Conservation (phyloP, 139 green algal species). For the Tetraselmis chui region DNA sequence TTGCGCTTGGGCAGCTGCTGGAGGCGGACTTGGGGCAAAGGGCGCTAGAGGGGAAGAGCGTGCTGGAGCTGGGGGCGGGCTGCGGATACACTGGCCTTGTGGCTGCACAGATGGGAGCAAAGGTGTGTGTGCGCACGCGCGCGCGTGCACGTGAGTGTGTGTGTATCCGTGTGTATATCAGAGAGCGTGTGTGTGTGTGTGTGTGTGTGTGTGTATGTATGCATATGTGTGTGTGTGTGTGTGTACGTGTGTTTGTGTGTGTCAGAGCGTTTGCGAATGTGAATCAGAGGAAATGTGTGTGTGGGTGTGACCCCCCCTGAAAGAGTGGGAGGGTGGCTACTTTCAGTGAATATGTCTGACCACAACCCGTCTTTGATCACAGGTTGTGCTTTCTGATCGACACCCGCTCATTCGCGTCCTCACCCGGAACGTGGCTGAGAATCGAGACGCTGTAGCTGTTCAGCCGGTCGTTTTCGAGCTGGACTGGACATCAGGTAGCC, state of each 20-base stretch:
- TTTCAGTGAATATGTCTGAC: too few species aligned
- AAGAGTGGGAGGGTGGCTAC: too few species aligned
- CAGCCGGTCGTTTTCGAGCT: not conserved
- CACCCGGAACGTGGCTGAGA: not conserved
- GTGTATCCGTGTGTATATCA: too few species aligned
- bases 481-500: not conserved
- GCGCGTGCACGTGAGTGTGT: not conserved
- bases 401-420: not conserved
- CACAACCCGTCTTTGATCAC: too few species aligned
- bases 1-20: not conserved
- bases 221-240: too few species aligned
- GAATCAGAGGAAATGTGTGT: too few species aligned
- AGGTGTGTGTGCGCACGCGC: not conserved
- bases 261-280: too few species aligned
- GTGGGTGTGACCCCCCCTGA: too few species aligned
- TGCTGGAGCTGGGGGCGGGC: not conserved
- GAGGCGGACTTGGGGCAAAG: not conserved
- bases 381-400: not conserved
- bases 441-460: not conserved
- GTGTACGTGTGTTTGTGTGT: too few species aligned
- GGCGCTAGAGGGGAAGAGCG: not conserved
- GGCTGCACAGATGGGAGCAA: not conserved
- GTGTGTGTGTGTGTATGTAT: too few species aligned
- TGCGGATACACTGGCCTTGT: not conserved
- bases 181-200: too few species aligned